These are phyloP conservation scores for Byssothecium circinans DNA, from an alignment of 2,329 filamentous ascomycete genomes.

Conservation along the genomic window DNA sequence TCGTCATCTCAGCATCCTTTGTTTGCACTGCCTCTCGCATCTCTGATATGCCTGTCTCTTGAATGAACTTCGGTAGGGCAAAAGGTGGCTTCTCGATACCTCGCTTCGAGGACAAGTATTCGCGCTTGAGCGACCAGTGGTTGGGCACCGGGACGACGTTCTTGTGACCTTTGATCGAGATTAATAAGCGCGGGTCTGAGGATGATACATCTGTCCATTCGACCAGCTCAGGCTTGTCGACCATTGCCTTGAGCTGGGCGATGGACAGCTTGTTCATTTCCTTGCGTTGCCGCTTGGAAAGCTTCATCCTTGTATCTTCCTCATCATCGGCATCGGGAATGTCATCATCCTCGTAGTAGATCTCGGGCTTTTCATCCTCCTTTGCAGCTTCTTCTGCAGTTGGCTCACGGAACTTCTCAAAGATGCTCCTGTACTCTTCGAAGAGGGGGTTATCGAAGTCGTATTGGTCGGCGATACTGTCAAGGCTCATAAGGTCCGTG, in stretches of 20 bases:
- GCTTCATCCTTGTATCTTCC: conserved; percentile 67
- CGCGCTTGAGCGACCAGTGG: conserved; percentile 95
- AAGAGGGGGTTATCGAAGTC: conserved; percentile 75
- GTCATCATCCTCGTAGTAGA: conserved; percentile 80
- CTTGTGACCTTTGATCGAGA: conserved; percentile 91
- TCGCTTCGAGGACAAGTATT: conserved; percentile 95
- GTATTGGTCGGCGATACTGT: conserved; percentile 50
- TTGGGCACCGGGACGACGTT: conserved; percentile 93
- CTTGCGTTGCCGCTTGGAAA: conserved; percentile 96
- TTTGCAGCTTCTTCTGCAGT: conserved; percentile 62
- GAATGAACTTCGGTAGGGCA: conserved; percentile 90
- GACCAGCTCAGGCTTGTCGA: conserved; percentile 87
- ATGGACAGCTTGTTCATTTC: conserved; percentile 89
- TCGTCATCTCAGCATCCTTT: conserved; percentile 86
- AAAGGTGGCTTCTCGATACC: conserved; percentile 96
- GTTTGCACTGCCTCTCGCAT: conserved; percentile 97
- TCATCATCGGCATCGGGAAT: conserved; percentile 86
- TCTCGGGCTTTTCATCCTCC: conserved; percentile 72
- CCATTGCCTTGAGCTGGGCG: conserved; percentile 90
- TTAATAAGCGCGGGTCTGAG: conserved; percentile 81
- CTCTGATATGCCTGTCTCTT: conserved; percentile 94
- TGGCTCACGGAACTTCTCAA: conserved; percentile 67
- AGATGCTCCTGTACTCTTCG: conserved; percentile 79
- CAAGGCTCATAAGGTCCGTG: conserved; percentile 40
- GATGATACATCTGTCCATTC: conserved; percentile 97